Conservation (phyloP, 23 red algal genomes). For the Agarophyton chilense region DNA sequence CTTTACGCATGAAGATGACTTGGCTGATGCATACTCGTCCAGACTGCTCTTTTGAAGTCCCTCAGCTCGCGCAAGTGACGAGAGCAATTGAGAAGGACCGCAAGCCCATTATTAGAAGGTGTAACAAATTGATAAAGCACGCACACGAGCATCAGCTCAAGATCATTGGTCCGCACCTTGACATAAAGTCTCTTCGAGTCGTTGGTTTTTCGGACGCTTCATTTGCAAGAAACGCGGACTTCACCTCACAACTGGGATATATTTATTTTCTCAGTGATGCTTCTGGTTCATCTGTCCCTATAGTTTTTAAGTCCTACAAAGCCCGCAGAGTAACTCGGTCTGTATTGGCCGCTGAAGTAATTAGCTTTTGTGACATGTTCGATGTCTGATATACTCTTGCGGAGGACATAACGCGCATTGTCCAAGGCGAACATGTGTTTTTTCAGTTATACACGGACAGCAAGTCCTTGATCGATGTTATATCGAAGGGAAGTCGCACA, state of each 20-base stretch:
- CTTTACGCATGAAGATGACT: slow-evolving; percentile 5
- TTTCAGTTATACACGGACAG: background rate
- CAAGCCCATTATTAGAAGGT: background rate
- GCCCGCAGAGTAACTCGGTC: background rate
- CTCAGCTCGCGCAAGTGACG: slow-evolving; percentile 18
- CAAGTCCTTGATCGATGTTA: slow-evolving; percentile 21
- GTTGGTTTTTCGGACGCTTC: slow-evolving; percentile 29
- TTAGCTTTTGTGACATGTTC: slow-evolving; percentile 17
- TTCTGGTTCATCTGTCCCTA: background rate
- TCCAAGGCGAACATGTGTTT: background rate
- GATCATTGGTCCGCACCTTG: background rate
- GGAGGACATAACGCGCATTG: background rate
- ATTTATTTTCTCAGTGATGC: background rate
- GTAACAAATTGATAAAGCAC: background rate
- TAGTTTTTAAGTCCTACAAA: background rate
- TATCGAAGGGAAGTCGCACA: background rate
- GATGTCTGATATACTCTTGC: background rate
- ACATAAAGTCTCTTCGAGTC: background rate
- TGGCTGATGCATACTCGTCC: background rate
- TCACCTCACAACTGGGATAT: slow-evolving; percentile 20
- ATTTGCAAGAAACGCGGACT: slow-evolving; percentile 25
- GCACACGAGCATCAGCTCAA: background rate
- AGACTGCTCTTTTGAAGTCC: background rate
- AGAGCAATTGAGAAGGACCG: background rate
- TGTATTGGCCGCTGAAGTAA: background rate